Evolutionary conservation across 805 yeast genomes (phyloP).

Genomic region (Ogataea populi-albae): DNA sequence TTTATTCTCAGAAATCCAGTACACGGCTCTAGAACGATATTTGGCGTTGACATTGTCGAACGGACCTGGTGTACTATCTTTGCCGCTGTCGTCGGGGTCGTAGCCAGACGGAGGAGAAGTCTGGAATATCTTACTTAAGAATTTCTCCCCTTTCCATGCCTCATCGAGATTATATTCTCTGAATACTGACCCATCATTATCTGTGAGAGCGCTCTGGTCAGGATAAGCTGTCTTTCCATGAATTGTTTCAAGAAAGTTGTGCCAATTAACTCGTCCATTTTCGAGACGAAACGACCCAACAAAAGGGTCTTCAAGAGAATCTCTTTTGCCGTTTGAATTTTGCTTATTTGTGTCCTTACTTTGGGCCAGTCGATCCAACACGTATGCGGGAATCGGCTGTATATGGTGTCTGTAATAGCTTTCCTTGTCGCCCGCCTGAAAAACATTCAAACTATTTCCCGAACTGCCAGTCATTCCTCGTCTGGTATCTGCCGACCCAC

Average conservation of each 20-base stretch:
- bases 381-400: slow-evolving; percentile 60
- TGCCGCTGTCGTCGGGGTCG: slow-evolving; percentile 14
- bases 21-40: slow-evolving; percentile 56
- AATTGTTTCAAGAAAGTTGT: slow-evolving; percentile 19
- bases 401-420: slow-evolving; percentile 21
- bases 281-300: slow-evolving; percentile 15
- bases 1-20: slow-evolving; percentile 63
- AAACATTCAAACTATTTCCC: slow-evolving; percentile 12
- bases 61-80: slow-evolving; percentile 21
- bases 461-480: slow-evolving; percentile 12
- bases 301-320: slow-evolving; percentile 21
- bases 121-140: slow-evolving; percentile 53
- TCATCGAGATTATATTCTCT: slow-evolving; percentile 37
- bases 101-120: slow-evolving; percentile 26
- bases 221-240: slow-evolving; percentile 28
- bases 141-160: slow-evolving; percentile 70
- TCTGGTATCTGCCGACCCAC: slow-evolving; percentile 10
- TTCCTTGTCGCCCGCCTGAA: slow-evolving; percentile 11
- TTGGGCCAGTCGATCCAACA: slow-evolving; percentile 50
- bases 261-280: slow-evolving; percentile 21
- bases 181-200: slow-evolving; percentile 20
- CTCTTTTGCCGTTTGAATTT: neutral
- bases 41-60: slow-evolving; percentile 35
- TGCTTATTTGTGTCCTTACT: slow-evolving; percentile 11
- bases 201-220: slow-evolving; percentile 26